Evolutionary conservation across 2,329 filamentous ascomycete genomes (phyloP), one percentile per base, ranked within the genome.

Genomic region (Colletotrichum sublineola): DNA sequence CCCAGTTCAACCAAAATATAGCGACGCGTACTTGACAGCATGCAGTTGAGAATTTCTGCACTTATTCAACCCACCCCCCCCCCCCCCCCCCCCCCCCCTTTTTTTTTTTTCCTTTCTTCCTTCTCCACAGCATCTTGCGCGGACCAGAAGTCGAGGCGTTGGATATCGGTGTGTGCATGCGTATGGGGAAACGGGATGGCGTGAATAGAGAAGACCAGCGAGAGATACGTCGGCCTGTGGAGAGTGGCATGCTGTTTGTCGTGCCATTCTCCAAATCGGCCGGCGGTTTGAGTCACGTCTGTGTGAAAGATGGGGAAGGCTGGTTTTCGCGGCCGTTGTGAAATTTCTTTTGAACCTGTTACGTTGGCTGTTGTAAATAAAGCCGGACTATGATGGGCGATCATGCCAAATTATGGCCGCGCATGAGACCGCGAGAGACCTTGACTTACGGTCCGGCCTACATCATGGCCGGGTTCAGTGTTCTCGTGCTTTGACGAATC

Each of bases 281-380:
- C 42, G 40, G 48, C 12, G 29, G 53, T 46, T 60, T 20, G 20
- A 20, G 44, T 38, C 50, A 53, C 42, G 50, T 50, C 50, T 56
- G 20, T 38, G n/a, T 29, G 5, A 36, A 42, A 12, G 31, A n/a
- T 7, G 33, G 20, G 24, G 24, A 57, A 24, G 68, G 58, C 55
- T 36, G 58, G n/a, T 58, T 11, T 12, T 42, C 31, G n/a, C 50
- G 70, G 55, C 48, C 55, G 15, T 33, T 61, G 20, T 52, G 69
- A 48, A 53, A 60, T 68, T 56, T 46, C 42, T 29, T 20, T 11
- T 7, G 3, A 31, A 31, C 38, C 36, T 24, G 11, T 33, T 55
- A 42, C 46, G 44, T 38, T 63, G 36, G 33, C 15, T 29, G 44
- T 66, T 66, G 48, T 66, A 71, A 48, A 56, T 71, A 73, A 46